Conservation (phyloP, 345 rosid genomes). For the Noccaea caerulescens region DNA sequence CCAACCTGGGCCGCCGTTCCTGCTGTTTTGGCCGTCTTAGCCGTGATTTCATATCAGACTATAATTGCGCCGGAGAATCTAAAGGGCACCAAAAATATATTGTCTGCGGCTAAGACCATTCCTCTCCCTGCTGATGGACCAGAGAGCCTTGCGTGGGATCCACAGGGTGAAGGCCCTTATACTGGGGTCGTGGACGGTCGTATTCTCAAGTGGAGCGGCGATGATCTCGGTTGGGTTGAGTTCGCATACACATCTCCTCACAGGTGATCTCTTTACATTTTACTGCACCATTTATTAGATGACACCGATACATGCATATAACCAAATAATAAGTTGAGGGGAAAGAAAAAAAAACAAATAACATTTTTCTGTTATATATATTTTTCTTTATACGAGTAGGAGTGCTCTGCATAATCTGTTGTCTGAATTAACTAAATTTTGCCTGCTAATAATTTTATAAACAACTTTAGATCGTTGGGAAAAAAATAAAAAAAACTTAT, state of each 20-base stretch:
- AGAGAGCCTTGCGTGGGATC: conserved; percentile 45
- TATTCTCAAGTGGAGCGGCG: conserved; percentile 45
- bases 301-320: neutral
- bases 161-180: conserved; percentile 44
- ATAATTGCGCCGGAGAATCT: conserved; percentile 2
- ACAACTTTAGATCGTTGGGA: too few relatives aligned
- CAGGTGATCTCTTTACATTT: neutral
- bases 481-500: too few relatives aligned
- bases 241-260: conserved; percentile 12
- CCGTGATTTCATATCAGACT: conserved; percentile 5
- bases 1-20: conserved; percentile 18
- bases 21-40: conserved; percentile 16
- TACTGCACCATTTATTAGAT: neutral
- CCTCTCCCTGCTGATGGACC: conserved; percentile 39
- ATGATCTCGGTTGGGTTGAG: conserved; percentile 53
- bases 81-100: conserved; percentile 17
- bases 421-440: too few relatives aligned
- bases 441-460: too few relatives aligned
- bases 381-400: too few relatives aligned
- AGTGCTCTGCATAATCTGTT: too few relatives aligned
- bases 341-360: too few relatives aligned
- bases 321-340: neutral
- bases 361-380: too few relatives aligned
- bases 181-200: conserved; percentile 39
- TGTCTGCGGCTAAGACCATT: conserved; percentile 36